phyloP scores from a whole-genome alignment of 2,329 filamentous ascomycete genomes.

The Simplicillium aogashimaense region DNA sequence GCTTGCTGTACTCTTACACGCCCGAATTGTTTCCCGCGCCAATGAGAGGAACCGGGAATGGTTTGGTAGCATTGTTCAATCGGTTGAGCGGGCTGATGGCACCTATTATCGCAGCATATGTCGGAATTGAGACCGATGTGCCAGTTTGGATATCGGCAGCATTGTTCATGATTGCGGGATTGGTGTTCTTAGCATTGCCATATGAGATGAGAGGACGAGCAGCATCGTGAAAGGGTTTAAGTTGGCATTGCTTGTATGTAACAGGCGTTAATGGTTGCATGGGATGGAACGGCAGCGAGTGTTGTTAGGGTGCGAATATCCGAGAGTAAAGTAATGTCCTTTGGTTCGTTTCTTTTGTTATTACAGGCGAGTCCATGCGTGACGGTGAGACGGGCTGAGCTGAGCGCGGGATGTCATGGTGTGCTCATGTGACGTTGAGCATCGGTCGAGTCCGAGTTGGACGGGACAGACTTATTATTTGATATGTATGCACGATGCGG shows the following conservation, averaged over 20 bases:
- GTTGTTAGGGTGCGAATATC: neutral
- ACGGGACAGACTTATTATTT: too few relatives aligned
- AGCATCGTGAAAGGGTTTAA: neutral
- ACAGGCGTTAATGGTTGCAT: neutral
- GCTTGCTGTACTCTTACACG: constrained; percentile 26
- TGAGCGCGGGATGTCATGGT: too few relatives aligned
- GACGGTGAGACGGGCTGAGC: too few relatives aligned
- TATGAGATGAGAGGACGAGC: constrained; percentile 28
- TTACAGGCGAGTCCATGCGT: too few relatives aligned
- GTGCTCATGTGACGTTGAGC: too few relatives aligned
- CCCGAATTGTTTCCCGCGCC: constrained; percentile 45
- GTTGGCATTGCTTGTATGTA: neutral
- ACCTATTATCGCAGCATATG: constrained; percentile 30
- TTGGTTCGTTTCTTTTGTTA: too few relatives aligned
- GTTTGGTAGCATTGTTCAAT: constrained; percentile 27
- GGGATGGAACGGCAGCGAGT: neutral
- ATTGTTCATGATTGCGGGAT: constrained; percentile 29
- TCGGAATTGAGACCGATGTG: constrained; percentile 25
- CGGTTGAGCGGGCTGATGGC: constrained; percentile 27
- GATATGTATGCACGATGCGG: too few relatives aligned
- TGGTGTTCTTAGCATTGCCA: constrained; percentile 29
- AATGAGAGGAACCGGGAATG: constrained; percentile 41
- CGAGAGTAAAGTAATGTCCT: too few relatives aligned
- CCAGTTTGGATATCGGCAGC: constrained; percentile 34
- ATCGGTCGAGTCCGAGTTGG: too few relatives aligned